Conservation (phyloP, 2,329 filamentous ascomycete species). For the Fusarium tjaetaba region DNA sequence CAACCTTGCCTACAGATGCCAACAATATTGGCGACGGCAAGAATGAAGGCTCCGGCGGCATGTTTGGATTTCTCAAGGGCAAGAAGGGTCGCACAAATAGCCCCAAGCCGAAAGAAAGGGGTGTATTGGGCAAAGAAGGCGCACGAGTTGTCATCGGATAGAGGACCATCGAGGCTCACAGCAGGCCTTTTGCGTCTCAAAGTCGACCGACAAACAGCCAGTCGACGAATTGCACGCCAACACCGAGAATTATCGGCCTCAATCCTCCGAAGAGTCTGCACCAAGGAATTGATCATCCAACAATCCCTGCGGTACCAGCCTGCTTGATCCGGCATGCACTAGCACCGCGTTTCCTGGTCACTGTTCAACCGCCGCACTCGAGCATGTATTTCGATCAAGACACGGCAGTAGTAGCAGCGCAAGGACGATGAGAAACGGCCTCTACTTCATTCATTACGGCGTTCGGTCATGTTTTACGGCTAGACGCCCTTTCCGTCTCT, state of each 20-base stretch:
- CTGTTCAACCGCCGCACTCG: slow-evolving; percentile 11
- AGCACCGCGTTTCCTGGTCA: slow-evolving; percentile 6
- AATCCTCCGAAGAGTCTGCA: slow-evolving; percentile 6
- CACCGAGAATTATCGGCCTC: slow-evolving; percentile 3
- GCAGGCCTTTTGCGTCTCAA: slow-evolving; percentile 22
- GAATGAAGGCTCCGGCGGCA: slow-evolving; percentile 73
- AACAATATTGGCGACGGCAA: slow-evolving; percentile 63
- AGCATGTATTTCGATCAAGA: slow-evolving; percentile 7
- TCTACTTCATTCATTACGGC: slow-evolving; percentile 39
- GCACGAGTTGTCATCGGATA: slow-evolving; percentile 83
- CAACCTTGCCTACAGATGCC: slow-evolving; percentile 76
- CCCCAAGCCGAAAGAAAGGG: slow-evolving; percentile 92
- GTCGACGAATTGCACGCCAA: slow-evolving; percentile 12
- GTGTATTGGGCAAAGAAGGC: slow-evolving; percentile 94
- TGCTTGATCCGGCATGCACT: not conserved
- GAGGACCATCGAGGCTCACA: slow-evolving; percentile 32
- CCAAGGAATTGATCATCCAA: slow-evolving; percentile 8
- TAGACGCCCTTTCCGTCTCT: slow-evolving; percentile 30
- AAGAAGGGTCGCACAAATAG: slow-evolving; percentile 92
- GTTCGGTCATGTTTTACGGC: slow-evolving; percentile 39
- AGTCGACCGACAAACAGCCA: slow-evolving; percentile 24
- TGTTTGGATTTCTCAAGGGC: slow-evolving; percentile 88
- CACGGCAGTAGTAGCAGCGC: slow-evolving; percentile 12
- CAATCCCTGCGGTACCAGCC: slow-evolving; percentile 4
- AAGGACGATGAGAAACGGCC: slow-evolving; percentile 40